Evolutionary conservation across 2,329 filamentous ascomycete genomes (phyloP).

Genomic region (Trichoderma endophyticum): DNA sequence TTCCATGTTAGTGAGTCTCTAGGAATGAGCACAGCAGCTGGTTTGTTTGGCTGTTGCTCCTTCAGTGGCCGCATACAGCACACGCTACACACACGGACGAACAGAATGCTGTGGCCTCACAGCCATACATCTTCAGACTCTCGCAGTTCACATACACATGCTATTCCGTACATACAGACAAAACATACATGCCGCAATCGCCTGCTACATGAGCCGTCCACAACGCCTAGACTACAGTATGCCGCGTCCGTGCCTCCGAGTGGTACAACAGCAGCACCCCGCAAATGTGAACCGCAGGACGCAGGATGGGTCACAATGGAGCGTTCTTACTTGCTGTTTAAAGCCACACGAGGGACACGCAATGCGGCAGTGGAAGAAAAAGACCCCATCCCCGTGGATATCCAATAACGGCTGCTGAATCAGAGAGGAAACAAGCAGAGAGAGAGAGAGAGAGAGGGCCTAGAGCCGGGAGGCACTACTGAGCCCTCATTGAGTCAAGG

Average conservation of each 20-base stretch:
- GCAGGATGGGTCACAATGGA: constrained; percentile 1
- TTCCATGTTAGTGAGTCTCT: background rate
- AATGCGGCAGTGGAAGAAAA: background rate
- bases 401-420: background rate
- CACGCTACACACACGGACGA: background rate
- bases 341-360: background rate
- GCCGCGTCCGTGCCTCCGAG: constrained; percentile 1
- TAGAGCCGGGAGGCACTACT: background rate
- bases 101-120: background rate
- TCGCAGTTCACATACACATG: background rate
- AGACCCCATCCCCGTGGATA: background rate
- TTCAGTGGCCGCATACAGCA: background rate
- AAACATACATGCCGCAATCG: constrained; percentile 12
- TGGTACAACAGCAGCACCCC: constrained; percentile 15
- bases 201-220: constrained; percentile 12
- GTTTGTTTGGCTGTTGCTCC: background rate
- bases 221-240: background rate
- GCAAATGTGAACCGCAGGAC: constrained; percentile 16
- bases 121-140: background rate
- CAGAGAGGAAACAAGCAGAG: background rate
- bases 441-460: background rate
- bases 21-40: background rate
- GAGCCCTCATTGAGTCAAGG: background rate
- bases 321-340: background rate
- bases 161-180: background rate